Conservation (phyloP, 768 basidiomycete genomes). For the Daedaleopsis sinensis region DNA sequence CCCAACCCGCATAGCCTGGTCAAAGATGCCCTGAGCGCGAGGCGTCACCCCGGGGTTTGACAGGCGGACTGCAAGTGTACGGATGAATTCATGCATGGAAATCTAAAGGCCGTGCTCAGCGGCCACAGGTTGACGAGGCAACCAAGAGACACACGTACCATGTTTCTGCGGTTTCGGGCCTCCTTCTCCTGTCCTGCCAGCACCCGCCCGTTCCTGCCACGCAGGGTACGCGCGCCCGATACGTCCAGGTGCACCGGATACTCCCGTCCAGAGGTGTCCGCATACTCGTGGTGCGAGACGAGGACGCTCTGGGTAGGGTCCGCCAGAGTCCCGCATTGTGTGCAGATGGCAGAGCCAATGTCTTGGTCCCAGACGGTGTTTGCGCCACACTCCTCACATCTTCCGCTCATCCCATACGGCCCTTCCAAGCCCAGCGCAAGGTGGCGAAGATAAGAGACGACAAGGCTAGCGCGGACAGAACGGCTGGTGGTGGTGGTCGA, state of each 20-base stretch:
- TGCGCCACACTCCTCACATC: conserved; percentile 59
- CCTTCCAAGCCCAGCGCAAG: background rate
- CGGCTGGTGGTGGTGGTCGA: conserved; percentile 10
- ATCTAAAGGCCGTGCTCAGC: conserved; percentile 41
- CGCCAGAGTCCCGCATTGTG: conserved; percentile 68
- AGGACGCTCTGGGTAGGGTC: conserved; percentile 67
- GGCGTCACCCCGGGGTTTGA: conserved; percentile 61
- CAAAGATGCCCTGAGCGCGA: conserved; percentile 71
- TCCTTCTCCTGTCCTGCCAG: conserved; percentile 70
- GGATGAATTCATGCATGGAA: conserved; percentile 66
- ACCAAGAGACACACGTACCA: conserved; percentile 41
- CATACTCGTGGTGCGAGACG: conserved; percentile 45
- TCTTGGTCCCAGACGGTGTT: conserved; percentile 57
- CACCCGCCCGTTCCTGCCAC: conserved; percentile 57
- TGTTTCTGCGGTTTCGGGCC: conserved; percentile 64
- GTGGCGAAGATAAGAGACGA: background rate
- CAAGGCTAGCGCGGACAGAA: background rate
- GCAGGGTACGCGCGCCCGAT: conserved; percentile 38
- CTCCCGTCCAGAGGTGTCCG: conserved; percentile 37
- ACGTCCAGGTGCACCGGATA: conserved; percentile 32
- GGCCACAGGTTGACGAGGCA: conserved; percentile 21
- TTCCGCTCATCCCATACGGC: conserved; percentile 28
- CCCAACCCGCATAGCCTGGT: conserved; percentile 61
- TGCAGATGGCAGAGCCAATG: conserved; percentile 65
- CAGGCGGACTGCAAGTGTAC: conserved; percentile 58